Conservation (phyloP, 2,329 filamentous ascomycete species). For the Tolypocladium capitatum region DNA sequence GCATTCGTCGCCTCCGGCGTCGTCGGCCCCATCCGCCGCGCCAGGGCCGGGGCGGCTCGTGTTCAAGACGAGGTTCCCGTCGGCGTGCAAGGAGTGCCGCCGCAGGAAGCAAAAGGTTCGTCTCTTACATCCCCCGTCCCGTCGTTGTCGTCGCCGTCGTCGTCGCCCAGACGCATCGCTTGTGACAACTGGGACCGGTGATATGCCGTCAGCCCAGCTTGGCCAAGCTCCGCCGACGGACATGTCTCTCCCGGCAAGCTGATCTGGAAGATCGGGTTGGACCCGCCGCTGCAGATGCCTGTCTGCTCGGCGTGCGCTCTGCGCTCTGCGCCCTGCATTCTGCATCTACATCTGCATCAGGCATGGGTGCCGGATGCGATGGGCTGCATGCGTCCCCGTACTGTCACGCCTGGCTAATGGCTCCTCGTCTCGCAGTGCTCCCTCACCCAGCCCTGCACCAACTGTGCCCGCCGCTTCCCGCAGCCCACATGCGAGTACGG, state of each 20-base stretch:
- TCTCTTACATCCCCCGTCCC: neutral
- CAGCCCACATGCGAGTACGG: slow-evolving; percentile 36
- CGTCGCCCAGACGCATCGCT: neutral
- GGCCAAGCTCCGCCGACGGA: no score
- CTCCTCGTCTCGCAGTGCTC: slow-evolving; percentile 28
- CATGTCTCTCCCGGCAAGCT: neutral
- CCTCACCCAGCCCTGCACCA: slow-evolving; percentile 38
- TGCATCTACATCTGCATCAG: neutral
- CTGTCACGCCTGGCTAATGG: neutral
- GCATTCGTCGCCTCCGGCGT: neutral
- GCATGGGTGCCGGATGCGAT: neutral
- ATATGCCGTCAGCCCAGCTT: no score
- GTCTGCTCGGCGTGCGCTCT: neutral
- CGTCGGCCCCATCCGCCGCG: neutral
- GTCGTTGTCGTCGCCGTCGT: no score
- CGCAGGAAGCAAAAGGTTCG: slow-evolving; percentile 37
- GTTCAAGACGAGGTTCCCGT: slow-evolving; percentile 15
- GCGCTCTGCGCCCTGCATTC: neutral
- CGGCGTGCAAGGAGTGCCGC: slow-evolving; percentile 37
- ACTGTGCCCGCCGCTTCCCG: slow-evolving; percentile 38
- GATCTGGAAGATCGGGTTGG: neutral
- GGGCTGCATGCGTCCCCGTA: slow-evolving; percentile 1
- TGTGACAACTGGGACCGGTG: neutral
- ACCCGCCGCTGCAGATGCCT: neutral
- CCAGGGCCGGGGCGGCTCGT: slow-evolving; percentile 1